phyloP scores from a whole-genome alignment of 306 rosid genomes.

The Casuarina glauca region DNA sequence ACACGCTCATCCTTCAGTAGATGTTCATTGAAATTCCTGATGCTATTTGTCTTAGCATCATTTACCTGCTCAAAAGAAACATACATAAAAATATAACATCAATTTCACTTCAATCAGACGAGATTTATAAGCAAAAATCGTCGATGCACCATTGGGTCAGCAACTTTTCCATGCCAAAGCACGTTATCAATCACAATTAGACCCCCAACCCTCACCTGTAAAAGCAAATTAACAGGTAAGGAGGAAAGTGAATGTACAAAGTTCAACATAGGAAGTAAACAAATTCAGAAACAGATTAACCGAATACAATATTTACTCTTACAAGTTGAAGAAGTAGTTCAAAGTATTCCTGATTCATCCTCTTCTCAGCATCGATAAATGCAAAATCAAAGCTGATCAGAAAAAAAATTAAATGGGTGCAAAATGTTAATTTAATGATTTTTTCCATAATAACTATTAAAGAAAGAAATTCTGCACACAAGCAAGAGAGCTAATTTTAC shows the following conservation, averaged over 20 bases:
- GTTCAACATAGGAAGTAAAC: constrained; percentile 1
- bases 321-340: constrained; percentile 79
- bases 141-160: constrained; percentile 65
- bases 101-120: constrained; percentile 24
- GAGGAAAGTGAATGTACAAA: constrained; percentile 8
- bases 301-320: constrained; percentile 30
- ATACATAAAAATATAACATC: neutral
- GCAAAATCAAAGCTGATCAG: constrained; percentile 88
- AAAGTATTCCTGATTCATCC: constrained; percentile 75
- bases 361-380: constrained; percentile 92
- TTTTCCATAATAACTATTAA: neutral
- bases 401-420: constrained; percentile 13
- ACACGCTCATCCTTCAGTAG: constrained; percentile 75
- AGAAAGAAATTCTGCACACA: neutral
- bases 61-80: constrained; percentile 50
- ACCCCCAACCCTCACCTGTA: constrained; percentile 87
- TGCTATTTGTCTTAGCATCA: constrained; percentile 76
- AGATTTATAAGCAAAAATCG: constrained; percentile 1
- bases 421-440: constrained; percentile 23
- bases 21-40: constrained; percentile 62
- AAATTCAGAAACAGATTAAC: neutral
- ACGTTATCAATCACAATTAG: constrained; percentile 87
- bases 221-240: constrained; percentile 19
- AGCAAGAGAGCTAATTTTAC: neutral
- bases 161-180: constrained; percentile 97